Evolutionary conservation across 371 early-diverging fungal genomes (phyloP), one percentile per base, ranked within the genome.

Genomic region (Mortierella sp.): DNA sequence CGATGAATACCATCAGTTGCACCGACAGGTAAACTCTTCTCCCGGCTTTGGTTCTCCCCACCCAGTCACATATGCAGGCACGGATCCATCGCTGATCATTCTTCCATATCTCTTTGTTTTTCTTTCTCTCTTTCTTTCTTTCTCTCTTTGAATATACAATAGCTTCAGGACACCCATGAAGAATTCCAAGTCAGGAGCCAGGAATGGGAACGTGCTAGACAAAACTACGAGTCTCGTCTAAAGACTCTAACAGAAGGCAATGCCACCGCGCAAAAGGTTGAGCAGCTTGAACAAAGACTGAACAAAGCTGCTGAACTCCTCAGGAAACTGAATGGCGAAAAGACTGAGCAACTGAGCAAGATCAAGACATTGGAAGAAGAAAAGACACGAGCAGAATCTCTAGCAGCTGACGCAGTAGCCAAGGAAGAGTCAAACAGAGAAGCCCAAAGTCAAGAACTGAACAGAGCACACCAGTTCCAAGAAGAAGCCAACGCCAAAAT

Each of bases 241-340:
- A 70, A 67, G 64, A 73, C 53, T 19, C 64, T 79, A 16, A 64
- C 80, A 25, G 73, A 79, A 15, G 69, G 66, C 11, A 56, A 77
- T 44, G 63, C 79, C 1, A 66, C 77, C 2, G 77, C 77, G 7
- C 69, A 72, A 59, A 79, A 70, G 19, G 72, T 73, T 25, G 79
- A 73, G 16, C 70, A 69, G 23, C 51, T 79, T 58, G 73, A 72
- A 43, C 66, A 79, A 9, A 62, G 66, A 23, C 37, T 79, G 7
- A 62, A 59, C 46, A 44, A 66, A 5, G 80, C 80, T 14, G 80
- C 57, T n/a, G 70, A 60, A 6, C 57, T 70, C 0, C 67, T 79
- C 60, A 73, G 60, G 50, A 63, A 60, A 14, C 56, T 70, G 21
- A 70, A 43, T 53, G 59, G n/a, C n/a, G 74, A 73, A 25, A 79